A percentile compares a stretch with the other conserved stretches of the same genome.
Evolutionary conservation across 129 eudicot species (phyloP).

Genomic region (Smallanthus sonchifolius): DNA sequence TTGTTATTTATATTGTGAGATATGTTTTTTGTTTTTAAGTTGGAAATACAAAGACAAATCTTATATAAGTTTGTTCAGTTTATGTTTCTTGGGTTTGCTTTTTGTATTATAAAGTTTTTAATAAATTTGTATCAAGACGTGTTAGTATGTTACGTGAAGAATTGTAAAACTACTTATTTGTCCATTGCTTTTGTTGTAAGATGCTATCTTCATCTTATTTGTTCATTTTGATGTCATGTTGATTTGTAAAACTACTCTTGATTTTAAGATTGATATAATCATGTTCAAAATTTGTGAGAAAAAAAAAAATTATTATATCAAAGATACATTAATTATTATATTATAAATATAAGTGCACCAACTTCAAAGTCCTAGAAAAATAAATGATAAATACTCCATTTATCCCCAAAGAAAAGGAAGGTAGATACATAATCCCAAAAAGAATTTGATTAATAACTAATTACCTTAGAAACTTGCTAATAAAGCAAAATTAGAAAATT

Average conservation of each 20-base stretch:
- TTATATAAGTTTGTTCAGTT: conserved; percentile 21
- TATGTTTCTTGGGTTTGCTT: conserved; percentile 26
- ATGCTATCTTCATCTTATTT: not conserved
- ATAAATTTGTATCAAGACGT: conserved; percentile 19
- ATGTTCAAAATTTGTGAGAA: too few species aligned
- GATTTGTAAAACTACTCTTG: not conserved
- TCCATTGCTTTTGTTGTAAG: not conserved
- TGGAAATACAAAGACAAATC: not conserved
- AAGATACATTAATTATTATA: too few species aligned
- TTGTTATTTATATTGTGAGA: conserved; percentile 28
- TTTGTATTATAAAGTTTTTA: conserved; percentile 25
- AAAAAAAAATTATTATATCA: too few species aligned
- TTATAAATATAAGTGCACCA: too few species aligned
- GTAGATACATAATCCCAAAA: too few species aligned
- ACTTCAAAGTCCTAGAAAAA: too few species aligned
- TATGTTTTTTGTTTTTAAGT: conserved; percentile 20
- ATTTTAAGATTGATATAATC: not conserved
- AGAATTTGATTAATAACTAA: too few species aligned
- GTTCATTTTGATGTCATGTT: not conserved
- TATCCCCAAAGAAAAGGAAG: too few species aligned
- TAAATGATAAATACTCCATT: too few species aligned
- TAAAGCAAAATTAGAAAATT: too few species aligned
- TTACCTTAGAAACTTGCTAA: too few species aligned
- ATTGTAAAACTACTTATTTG: conserved; percentile 26
- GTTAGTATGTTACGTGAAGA: conserved; percentile 9